Percentiles rank a stretch among this genome's conserved stretches.
Evolutionary conservation across 2,329 filamentous ascomycete species (phyloP).

Genomic region (Chrysosporium keratinophilum): DNA sequence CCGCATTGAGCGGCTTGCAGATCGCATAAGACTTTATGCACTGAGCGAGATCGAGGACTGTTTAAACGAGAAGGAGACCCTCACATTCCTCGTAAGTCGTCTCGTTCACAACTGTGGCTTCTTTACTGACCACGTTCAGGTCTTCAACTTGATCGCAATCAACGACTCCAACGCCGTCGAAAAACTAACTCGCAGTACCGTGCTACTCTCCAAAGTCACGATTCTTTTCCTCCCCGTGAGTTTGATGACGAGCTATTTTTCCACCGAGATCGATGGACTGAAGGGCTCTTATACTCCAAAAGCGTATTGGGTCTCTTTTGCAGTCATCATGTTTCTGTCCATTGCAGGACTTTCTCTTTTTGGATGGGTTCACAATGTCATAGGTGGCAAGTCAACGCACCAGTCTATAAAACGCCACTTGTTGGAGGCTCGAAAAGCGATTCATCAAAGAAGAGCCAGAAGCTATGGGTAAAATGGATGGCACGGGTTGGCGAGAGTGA

Average conservation of each 20-base stretch:
- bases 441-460: not conserved
- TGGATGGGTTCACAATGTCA: conserved; percentile 47
- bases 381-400: conserved; percentile 47
- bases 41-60: conserved; percentile 55
- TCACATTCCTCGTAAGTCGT: conserved; percentile 52
- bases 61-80: conserved; percentile 57
- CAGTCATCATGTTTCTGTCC: conserved; percentile 50
- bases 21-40: conserved; percentile 53
- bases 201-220: conserved; percentile 62
- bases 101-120: not conserved
- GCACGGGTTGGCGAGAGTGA: not conserved
- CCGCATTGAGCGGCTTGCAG: conserved; percentile 50
- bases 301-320: conserved; percentile 61
- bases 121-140: conserved; percentile 36
- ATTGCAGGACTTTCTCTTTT: conserved; percentile 50
- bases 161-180: conserved; percentile 65
- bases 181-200: conserved; percentile 59
- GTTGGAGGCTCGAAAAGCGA: conserved; percentile 24
- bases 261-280: conserved; percentile 51
- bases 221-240: conserved; percentile 66
- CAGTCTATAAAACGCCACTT: conserved; percentile 33
- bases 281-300: conserved; percentile 48
- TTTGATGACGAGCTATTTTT: conserved; percentile 66
- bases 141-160: conserved; percentile 67
- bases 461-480: not conserved